These are phyloP conservation scores for Phialophora verrucosa DNA, from an alignment of 2,329 filamentous ascomycete genomes.

Conservation along the genomic window DNA sequence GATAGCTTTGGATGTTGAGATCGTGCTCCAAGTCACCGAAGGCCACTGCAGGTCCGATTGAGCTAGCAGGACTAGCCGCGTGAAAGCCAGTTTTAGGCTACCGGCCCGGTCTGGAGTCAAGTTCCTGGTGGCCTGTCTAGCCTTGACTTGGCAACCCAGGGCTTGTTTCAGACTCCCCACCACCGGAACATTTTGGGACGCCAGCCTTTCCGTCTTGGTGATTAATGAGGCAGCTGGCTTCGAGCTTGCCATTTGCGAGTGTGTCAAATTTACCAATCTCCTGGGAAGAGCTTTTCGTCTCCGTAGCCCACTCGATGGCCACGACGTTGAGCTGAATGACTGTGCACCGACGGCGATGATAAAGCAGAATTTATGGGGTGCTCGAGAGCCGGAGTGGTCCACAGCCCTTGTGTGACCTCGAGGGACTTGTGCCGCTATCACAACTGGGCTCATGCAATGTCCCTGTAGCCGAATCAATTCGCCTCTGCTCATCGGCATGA, in stretches of 20 bases:
- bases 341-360: not conserved
- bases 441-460: conserved; percentile 5
- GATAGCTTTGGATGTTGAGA: not conserved
- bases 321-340: not conserved
- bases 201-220: conserved; percentile 10
- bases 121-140: conserved; percentile 20
- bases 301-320: not conserved
- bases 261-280: conserved; percentile 24
- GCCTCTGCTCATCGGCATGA: conserved; percentile 23
- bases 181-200: conserved; percentile 19
- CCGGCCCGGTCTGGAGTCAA: conserved; percentile 24
- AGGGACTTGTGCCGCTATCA: conserved; percentile 3
- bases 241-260: conserved; percentile 15
- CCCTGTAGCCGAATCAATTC: conserved; percentile 2
- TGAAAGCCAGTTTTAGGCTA: conserved; percentile 5
- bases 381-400: not conserved
- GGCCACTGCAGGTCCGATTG: conserved; percentile 20
- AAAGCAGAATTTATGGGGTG: not conserved
- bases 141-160: not conserved
- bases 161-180: conserved; percentile 13
- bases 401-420: not conserved
- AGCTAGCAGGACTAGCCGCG: conserved; percentile 4
- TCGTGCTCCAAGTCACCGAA: conserved; percentile 3
- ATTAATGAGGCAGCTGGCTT: not conserved
- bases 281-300: conserved; percentile 1